Conservation (phyloP, 1,284 basidiomycete species). For the Baeospora myosura region DNA sequence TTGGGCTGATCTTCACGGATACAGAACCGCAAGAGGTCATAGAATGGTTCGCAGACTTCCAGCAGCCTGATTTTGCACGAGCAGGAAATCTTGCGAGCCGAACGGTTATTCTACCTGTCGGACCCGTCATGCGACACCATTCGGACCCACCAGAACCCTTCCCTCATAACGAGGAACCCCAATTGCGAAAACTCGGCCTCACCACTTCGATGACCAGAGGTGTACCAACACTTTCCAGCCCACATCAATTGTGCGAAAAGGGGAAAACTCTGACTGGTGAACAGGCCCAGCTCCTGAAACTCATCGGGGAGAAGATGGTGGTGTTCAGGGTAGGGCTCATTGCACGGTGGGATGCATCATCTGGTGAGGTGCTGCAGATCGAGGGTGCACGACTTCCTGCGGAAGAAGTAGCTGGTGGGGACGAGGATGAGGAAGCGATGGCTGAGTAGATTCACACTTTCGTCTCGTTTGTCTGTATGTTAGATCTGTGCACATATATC, state of each 20-base stretch:
- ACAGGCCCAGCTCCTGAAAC: conserved; percentile 84
- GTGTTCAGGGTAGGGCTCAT: conserved; percentile 69
- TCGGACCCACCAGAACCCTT: conserved; percentile 79
- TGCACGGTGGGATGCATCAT: conserved; percentile 70
- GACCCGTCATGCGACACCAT: conserved; percentile 65
- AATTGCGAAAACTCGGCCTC: conserved; percentile 87
- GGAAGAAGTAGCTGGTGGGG: conserved; percentile 31
- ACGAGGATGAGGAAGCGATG: conserved; percentile 33
- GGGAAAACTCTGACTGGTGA: conserved; percentile 77
- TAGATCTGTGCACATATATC: conserved; percentile 4
- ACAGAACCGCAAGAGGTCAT: conserved; percentile 81
- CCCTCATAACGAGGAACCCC: conserved; percentile 95
- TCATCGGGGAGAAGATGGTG: conserved; percentile 83
- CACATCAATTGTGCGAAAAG: conserved; percentile 83
- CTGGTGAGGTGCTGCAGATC: conserved; percentile 59
- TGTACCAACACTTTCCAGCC: conserved; percentile 75
- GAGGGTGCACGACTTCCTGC: conserved; percentile 34
- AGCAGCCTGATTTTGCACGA: conserved; percentile 87
- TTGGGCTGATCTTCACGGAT: conserved; percentile 90
- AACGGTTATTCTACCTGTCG: conserved; percentile 71
- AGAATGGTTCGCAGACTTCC: conserved; percentile 93
- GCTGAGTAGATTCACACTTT: conserved; percentile 24
- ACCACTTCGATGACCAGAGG: conserved; percentile 82
- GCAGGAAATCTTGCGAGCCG: conserved; percentile 76
- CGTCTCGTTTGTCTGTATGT: no score